Conservation (phyloP, 1,284 basidiomycete species). For the Sporisorium scitamineum region DNA sequence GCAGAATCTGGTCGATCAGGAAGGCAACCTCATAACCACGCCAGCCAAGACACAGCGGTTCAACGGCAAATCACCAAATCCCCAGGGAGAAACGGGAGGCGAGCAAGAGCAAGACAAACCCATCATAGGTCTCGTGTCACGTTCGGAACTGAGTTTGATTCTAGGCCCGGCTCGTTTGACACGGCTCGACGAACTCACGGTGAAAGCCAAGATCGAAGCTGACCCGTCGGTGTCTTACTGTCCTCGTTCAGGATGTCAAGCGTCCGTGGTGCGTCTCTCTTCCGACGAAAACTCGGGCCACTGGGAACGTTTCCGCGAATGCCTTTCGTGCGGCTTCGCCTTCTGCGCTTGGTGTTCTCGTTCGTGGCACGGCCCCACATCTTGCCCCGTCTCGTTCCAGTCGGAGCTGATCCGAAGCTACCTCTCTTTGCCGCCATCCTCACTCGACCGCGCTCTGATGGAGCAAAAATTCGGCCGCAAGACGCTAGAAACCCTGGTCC, state of each 20-base stretch:
- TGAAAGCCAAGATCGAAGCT: slow-evolving; percentile 49
- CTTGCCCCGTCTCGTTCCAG: slow-evolving; percentile 37
- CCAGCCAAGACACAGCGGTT: neutral
- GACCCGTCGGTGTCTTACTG: slow-evolving; percentile 53
- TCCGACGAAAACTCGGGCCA: slow-evolving; percentile 49
- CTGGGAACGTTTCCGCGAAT: slow-evolving; percentile 53
- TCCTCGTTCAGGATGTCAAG: slow-evolving; percentile 45
- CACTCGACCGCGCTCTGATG: slow-evolving; percentile 26
- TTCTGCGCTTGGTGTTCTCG: slow-evolving; percentile 55
- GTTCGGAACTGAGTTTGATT: slow-evolving; percentile 29
- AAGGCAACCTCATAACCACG: slow-evolving; percentile 28
- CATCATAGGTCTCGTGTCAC: slow-evolving; percentile 27
- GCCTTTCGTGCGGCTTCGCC: slow-evolving; percentile 42
- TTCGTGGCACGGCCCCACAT: slow-evolving; percentile 46
- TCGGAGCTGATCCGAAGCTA: slow-evolving; percentile 43
- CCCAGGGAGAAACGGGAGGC: neutral
- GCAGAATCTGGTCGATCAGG: slow-evolving; percentile 41
- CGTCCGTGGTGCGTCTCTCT: slow-evolving; percentile 32
- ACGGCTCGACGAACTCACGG: slow-evolving; percentile 31
- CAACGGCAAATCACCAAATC: neutral
- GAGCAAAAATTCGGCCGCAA: slow-evolving; percentile 39
- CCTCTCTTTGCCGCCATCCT: slow-evolving; percentile 18
- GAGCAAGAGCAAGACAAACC: neutral
- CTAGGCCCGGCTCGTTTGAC: slow-evolving; percentile 24
- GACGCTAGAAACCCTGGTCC: slow-evolving; percentile 41